Conservation (phyloP, 2,329 filamentous ascomycete species). For the Aspergillus jensenii region DNA sequence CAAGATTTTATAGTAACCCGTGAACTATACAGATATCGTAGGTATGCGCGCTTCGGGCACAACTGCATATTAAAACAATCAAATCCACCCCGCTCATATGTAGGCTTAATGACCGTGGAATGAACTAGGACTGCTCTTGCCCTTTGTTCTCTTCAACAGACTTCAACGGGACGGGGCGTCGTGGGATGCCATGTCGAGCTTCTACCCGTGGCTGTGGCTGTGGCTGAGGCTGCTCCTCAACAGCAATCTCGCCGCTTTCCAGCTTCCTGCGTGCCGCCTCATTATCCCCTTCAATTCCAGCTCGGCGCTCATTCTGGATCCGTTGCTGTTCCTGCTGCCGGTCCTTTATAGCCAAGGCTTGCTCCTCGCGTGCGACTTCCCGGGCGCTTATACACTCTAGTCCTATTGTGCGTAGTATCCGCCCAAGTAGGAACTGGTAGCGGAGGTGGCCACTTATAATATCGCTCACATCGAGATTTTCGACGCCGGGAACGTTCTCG, state of each 20-base stretch:
- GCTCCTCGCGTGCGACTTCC: conserved; percentile 45
- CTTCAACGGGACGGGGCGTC: conserved; percentile 3
- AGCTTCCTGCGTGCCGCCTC: conserved; percentile 16
- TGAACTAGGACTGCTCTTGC: background rate
- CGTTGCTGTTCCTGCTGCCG: conserved; percentile 39
- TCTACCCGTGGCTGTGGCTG: conserved; percentile 32
- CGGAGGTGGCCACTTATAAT: conserved; percentile 68
- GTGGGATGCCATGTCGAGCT: conserved; percentile 16
- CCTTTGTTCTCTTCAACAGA: background rate
- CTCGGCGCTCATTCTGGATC: conserved; percentile 29
- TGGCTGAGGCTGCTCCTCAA: conserved; percentile 25
- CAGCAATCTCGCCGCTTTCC: conserved; percentile 14
- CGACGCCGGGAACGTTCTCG: conserved; percentile 50
- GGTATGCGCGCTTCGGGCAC: background rate
- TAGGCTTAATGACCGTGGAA: background rate
- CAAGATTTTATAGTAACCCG: background rate
- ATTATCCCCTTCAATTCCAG: conserved; percentile 22
- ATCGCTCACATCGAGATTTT: conserved; percentile 67
- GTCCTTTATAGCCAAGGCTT: conserved; percentile 40
- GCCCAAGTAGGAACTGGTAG: conserved; percentile 67
- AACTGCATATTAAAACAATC: no score
- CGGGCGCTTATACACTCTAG: conserved; percentile 64
- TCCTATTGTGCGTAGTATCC: conserved; percentile 64
- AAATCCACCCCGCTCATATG: background rate
- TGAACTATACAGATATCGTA: background rate